Percentiles rank a stretch among this genome's conserved stretches.
These are phyloP conservation scores for Dothideomycetidae sp. DNA, from an alignment of 2,329 filamentous ascomycete genomes.

Conservation along the genomic window DNA sequence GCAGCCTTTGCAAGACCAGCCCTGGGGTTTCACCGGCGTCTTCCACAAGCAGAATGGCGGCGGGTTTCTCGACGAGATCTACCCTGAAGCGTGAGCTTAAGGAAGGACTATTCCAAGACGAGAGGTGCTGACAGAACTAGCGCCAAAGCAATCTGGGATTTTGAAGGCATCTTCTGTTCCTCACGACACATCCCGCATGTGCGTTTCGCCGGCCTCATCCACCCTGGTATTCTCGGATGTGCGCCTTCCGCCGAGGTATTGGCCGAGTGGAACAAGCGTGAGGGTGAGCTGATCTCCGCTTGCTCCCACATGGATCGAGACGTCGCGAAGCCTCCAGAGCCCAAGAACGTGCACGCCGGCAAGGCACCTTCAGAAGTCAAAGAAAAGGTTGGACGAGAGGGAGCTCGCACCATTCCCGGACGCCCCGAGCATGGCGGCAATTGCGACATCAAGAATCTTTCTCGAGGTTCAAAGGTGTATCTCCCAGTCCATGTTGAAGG, in stretches of 20 bases:
- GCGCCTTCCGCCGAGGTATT: constrained; percentile 69
- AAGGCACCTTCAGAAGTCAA: constrained; percentile 43
- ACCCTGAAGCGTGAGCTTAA: constrained; percentile 57
- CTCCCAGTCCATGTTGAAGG: constrained; percentile 75
- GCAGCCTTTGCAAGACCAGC: constrained; percentile 70
- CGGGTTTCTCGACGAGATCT: constrained; percentile 76
- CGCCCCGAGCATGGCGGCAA: constrained; percentile 81
- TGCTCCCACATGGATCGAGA: constrained; percentile 49
- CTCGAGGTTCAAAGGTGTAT: constrained; percentile 66
- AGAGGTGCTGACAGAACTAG: constrained; percentile 27
- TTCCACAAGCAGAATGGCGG: constrained; percentile 73
- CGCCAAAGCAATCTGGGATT: constrained; percentile 63
- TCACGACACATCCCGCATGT: constrained; percentile 79
- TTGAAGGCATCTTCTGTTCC: constrained; percentile 66
- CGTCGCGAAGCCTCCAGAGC: constrained; percentile 65
- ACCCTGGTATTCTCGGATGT: constrained; percentile 82
- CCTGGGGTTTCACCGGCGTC: constrained; percentile 81
- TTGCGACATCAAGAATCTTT: constrained; percentile 82
- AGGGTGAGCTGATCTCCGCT: constrained; percentile 62
- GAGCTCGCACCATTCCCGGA: constrained; percentile 72
- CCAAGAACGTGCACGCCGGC: constrained; percentile 60
- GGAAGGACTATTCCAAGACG: constrained; percentile 1
- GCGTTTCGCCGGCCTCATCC: constrained; percentile 76
- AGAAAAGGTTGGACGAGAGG: constrained; percentile 58
- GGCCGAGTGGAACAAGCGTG: constrained; percentile 68